Percentiles rank a stretch among this genome's conserved stretches.
Conservation (phyloP, 2,329 filamentous ascomycete genomes). For the Aspergillus intermedius region DNA sequence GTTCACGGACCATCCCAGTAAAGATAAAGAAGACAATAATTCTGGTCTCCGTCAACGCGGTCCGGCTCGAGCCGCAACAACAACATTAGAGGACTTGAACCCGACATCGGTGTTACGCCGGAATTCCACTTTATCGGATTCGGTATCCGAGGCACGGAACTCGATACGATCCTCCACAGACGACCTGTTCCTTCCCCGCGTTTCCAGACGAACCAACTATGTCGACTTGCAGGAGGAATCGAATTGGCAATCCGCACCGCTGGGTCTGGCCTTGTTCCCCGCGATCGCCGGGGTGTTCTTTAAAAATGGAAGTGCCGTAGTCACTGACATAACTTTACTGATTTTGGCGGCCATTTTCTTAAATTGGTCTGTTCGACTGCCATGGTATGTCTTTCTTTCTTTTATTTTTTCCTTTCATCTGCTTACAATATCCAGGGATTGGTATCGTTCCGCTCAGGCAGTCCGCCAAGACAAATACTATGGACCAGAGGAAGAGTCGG, state of each 20-base stretch:
- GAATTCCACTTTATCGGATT: conserved; percentile 73
- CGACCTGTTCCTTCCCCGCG: conserved; percentile 59
- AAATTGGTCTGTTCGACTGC: conserved; percentile 84
- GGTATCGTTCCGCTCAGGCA: conserved; percentile 67
- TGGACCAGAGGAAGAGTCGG: conserved; percentile 21
- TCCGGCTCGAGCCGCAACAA: conserved; percentile 28
- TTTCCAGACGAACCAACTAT: conserved; percentile 20
- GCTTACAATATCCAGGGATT: conserved; percentile 47
- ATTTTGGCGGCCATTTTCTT: conserved; percentile 76
- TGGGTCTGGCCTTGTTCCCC: conserved; percentile 77
- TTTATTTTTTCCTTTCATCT: conserved; percentile 1
- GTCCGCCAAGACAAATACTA: conserved; percentile 39
- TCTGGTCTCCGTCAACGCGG: conserved; percentile 31
- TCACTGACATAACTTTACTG: conserved; percentile 78
- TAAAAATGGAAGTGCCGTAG: conserved; percentile 71
- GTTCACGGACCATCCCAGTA: conserved; percentile 1
- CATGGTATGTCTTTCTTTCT: conserved; percentile 58
- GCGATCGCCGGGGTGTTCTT: conserved; percentile 81
- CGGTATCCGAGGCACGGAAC: conserved; percentile 60
- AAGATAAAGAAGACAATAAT: not conserved
- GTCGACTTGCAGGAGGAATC: conserved; percentile 46
- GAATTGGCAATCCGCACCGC: conserved; percentile 70
- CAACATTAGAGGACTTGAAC: conserved; percentile 21
- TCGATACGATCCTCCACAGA: conserved; percentile 62
- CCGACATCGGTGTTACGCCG: conserved; percentile 49